Percentiles rank a stretch among this genome's conserved stretches.
These are phyloP conservation scores for Penicillium sp. DNA, from an alignment of 2,329 filamentous ascomycete species.

Conservation along the genomic window DNA sequence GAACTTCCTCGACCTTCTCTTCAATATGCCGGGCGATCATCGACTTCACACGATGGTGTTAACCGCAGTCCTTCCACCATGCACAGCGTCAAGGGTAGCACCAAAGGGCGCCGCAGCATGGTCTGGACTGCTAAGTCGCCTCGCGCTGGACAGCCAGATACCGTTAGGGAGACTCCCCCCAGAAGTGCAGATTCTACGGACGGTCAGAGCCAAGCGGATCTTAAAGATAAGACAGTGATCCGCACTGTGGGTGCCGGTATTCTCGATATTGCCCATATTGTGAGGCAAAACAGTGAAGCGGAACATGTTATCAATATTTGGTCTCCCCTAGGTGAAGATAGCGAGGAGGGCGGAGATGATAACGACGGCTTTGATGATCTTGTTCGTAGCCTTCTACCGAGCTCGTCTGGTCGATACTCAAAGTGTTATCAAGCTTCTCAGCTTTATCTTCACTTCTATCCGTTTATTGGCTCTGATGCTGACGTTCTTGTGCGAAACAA, in stretches of 20 bases:
- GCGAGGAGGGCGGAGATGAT: slow-evolving; percentile 58
- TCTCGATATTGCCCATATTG: slow-evolving; percentile 68
- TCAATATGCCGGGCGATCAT: slow-evolving; percentile 23
- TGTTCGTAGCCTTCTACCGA: slow-evolving; percentile 69
- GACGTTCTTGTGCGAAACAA: slow-evolving; percentile 79
- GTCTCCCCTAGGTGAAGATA: slow-evolving; percentile 56
- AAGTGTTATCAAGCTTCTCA: slow-evolving; percentile 70
- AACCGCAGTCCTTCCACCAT: slow-evolving; percentile 24
- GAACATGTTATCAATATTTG: slow-evolving; percentile 77
- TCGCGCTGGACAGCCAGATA: slow-evolving; percentile 27
- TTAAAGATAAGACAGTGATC: slow-evolving; percentile 47
- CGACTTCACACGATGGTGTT: slow-evolving; percentile 33
- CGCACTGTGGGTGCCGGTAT: slow-evolving; percentile 74
- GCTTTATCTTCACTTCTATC: slow-evolving; percentile 72
- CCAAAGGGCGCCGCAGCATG: slow-evolving; percentile 39
- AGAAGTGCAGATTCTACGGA: slow-evolving; percentile 21
- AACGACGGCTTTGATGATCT: slow-evolving; percentile 69
- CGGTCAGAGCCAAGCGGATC: slow-evolving; percentile 21
- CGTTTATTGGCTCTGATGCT: slow-evolving; percentile 73
- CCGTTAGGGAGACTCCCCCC: slow-evolving; percentile 27
- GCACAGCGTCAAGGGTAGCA: slow-evolving; percentile 32
- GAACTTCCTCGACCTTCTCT: slow-evolving; percentile 39
- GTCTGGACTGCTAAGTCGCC: slow-evolving; percentile 40
- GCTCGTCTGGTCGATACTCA: slow-evolving; percentile 68
- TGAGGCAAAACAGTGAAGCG: slow-evolving; percentile 66